phyloP scores from a whole-genome alignment of 2,329 filamentous ascomycete genomes.

The Tricladium varicosporioides region DNA sequence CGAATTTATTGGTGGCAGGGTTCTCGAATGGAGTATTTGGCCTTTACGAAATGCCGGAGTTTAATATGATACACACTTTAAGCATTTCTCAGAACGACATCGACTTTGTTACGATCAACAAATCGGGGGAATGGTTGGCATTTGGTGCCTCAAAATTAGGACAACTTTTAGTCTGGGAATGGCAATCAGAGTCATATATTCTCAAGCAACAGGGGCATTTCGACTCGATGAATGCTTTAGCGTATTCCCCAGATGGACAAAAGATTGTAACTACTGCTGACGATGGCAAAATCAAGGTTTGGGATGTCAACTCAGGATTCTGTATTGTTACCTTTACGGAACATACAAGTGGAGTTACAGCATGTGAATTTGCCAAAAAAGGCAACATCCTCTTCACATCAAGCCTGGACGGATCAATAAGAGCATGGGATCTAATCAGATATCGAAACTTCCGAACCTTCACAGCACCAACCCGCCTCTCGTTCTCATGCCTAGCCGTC shows the following conservation, averaged over 20 bases:
- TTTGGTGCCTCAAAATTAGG: constrained; percentile 95
- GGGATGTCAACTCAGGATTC: constrained; percentile 95
- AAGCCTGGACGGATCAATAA: constrained; percentile 87
- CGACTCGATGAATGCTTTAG: constrained; percentile 89
- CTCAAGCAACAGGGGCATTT: constrained; percentile 98
- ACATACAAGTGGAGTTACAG: constrained; percentile 90
- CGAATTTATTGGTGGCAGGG: constrained; percentile 91
- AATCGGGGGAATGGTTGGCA: constrained; percentile 92
- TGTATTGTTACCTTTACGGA: constrained; percentile 98
- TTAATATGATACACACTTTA: constrained; percentile 87
- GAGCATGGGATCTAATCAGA: constrained; percentile 93
- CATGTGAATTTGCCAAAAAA: constrained; percentile 91
- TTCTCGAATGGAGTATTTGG: constrained; percentile 95
- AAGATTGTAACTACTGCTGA: constrained; percentile 91
- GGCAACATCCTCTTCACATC: constrained; percentile 95
- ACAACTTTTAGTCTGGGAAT: constrained; percentile 98
- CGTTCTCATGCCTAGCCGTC: constrained; percentile 93
- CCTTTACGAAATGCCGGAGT: constrained; percentile 92
- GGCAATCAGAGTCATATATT: constrained; percentile 99
- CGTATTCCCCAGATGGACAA: constrained; percentile 91
- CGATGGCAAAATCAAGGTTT: constrained; percentile 97
- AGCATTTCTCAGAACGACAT: constrained; percentile 98
- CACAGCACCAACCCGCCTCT: constrained; percentile 85
- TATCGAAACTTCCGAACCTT: constrained; percentile 98
- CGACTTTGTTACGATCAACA: constrained; percentile 91